Conservation (phyloP, 768 basidiomycete species). For the Kwoniella bestiolae region DNA sequence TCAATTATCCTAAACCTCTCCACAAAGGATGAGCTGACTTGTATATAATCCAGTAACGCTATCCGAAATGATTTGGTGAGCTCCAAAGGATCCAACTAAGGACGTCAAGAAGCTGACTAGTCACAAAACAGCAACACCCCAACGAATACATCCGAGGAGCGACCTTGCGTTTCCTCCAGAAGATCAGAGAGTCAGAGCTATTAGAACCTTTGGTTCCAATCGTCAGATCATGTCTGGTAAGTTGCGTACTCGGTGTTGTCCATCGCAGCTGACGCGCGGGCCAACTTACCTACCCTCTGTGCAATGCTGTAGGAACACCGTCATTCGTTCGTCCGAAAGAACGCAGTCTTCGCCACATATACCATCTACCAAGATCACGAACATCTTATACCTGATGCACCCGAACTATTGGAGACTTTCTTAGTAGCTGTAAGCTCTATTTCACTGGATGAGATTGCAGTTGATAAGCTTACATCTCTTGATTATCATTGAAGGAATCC, state of each 20-base stretch:
- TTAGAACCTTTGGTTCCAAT: conserved; percentile 95
- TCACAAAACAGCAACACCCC: conserved; percentile 79
- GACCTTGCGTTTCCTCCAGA: conserved; percentile 94
- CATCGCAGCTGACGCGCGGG: not conserved
- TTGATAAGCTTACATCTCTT: conserved; percentile 7
- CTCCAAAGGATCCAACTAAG: no score
- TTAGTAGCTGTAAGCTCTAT: conserved; percentile 68
- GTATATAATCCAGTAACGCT: conserved; percentile 70
- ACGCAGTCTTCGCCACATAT: conserved; percentile 94
- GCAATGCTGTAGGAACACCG: conserved; percentile 73
- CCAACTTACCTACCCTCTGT: not conserved
- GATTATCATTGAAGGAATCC: conserved; percentile 64
- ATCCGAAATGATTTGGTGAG: conserved; percentile 94
- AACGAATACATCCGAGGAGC: conserved; percentile 99
- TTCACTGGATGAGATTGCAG: not conserved
- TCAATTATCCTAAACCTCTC: not conserved
- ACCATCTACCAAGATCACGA: conserved; percentile 94
- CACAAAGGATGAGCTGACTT: conserved; percentile 1
- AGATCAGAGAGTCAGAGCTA: conserved; percentile 91
- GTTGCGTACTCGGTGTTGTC: conserved; percentile 34
- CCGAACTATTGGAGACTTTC: conserved; percentile 95
- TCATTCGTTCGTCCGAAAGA: conserved; percentile 96
- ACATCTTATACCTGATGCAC: conserved; percentile 91
- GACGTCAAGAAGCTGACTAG: not conserved
- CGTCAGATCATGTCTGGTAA: conserved; percentile 79